Evolutionary conservation across 257 asterid genomes (phyloP), one percentile per base, ranked within the genome.

Genomic region (Parsonsia alboflavescens): DNA sequence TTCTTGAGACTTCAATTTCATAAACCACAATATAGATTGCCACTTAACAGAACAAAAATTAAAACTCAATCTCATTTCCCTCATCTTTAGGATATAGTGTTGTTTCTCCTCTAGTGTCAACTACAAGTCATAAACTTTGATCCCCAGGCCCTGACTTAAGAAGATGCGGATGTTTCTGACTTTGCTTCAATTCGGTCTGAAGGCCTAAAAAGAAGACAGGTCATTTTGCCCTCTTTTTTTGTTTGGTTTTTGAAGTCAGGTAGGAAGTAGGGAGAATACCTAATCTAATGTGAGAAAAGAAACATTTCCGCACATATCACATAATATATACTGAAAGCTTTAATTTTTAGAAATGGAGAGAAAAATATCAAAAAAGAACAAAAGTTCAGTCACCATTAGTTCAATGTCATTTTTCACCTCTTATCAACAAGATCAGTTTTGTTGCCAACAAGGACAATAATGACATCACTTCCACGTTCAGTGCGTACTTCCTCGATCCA

Each of bases 361-460:
- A n/a, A 52, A n/a, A 22, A 13, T 19, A 28, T 3, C 41, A 7
- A 53, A 24, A 45, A 21, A 36, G 39, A 65, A 76, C 4, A 17
- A 22, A 54, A 54, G 45, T 63, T 50, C 26, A 12, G 15, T 41
- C 50, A 22, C 33, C 19, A 48, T 16, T 19, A 46, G 19, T 19
- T 3, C 75, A 69, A 15, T 57, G 73, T 17, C 6, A 39, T 54
- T 49, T 50, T 85, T 74, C 78, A 91, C 96, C 96, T 93, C 76
- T 91, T 93, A 50, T 93, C 98, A 70, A 90, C 98, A 71, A 89
- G 98, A 86, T 93, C 97, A 68, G 97, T 90, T 85, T 93, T 93
- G 80, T 93, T 93, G 67, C 98, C 94, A 46, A 90, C 97, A 74
- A 92, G 94, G 76, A 90, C 96, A 46, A 92, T 90, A 42, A 90